A percentile compares a stretch with the other conserved stretches of the same genome.
These are phyloP conservation scores for Candida schatavii DNA, from an alignment of 805 yeast genomes.

Conservation along the genomic window DNA sequence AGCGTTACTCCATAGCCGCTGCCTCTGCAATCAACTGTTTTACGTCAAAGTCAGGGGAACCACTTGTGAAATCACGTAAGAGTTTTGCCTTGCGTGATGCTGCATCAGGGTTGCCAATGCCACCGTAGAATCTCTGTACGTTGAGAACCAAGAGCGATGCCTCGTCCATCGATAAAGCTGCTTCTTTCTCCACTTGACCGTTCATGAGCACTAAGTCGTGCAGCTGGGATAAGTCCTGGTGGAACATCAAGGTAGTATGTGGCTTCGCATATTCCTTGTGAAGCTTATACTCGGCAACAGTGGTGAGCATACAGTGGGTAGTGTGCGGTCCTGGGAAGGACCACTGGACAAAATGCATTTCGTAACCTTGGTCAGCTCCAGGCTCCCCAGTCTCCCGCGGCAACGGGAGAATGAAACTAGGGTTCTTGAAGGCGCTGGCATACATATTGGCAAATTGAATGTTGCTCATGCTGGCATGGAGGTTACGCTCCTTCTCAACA, in stretches of 20 bases:
- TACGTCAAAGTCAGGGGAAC: constrained; percentile 62
- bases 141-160: constrained; percentile 75
- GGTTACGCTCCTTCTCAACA: constrained; percentile 51
- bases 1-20: constrained; percentile 62
- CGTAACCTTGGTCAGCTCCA: constrained; percentile 46
- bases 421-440: constrained; percentile 66
- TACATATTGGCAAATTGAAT: constrained; percentile 62
- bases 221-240: constrained; percentile 63
- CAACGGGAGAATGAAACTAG: constrained; percentile 85
- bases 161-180: constrained; percentile 64
- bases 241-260: constrained; percentile 87
- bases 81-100: constrained; percentile 51
- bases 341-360: constrained; percentile 95
- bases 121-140: constrained; percentile 83
- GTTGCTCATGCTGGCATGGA: constrained; percentile 63
- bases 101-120: constrained; percentile 40
- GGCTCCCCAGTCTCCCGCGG: constrained; percentile 55
- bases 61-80: constrained; percentile 66
- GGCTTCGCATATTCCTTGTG: constrained; percentile 93
- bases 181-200: constrained; percentile 74
- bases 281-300: constrained; percentile 86
- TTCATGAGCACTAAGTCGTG: constrained; percentile 79
- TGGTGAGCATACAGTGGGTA: constrained; percentile 84
- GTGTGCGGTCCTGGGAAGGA: constrained; percentile 79
- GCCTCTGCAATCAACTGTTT: constrained; percentile 70